Percentiles rank a stretch among this genome's conserved stretches.
Conservation (phyloP, 768 basidiomycete species). For the Mycena chlorophos region DNA sequence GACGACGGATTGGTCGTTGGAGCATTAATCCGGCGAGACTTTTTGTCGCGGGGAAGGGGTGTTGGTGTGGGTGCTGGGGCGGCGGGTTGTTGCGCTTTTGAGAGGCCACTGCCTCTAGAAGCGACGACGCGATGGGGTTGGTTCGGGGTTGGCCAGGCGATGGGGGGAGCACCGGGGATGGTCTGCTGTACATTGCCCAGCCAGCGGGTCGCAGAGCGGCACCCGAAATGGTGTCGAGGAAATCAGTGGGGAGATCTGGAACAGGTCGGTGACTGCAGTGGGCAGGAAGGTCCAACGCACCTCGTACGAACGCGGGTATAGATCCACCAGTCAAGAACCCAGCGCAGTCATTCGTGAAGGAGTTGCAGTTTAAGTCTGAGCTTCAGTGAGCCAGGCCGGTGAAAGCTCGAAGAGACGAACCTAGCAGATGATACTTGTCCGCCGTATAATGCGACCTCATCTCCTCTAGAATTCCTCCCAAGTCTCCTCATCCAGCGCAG, state of each 20-base stretch:
- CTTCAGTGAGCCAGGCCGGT: neutral
- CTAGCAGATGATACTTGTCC: constrained; percentile 91
- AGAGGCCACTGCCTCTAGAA: constrained; percentile 58
- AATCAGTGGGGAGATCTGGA: constrained; percentile 75
- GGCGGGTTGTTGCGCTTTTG: constrained; percentile 45
- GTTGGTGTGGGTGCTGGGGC: constrained; percentile 22
- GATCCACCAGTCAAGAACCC: constrained; percentile 84
- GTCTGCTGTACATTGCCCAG: constrained; percentile 80
- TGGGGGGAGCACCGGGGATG: constrained; percentile 42
- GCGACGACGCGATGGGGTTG: constrained; percentile 51
- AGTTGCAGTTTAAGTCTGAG: constrained; percentile 91
- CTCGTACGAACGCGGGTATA: constrained; percentile 81
- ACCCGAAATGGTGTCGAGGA: constrained; percentile 88
- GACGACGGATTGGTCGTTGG: constrained; percentile 72
- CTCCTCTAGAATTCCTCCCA: constrained; percentile 77
- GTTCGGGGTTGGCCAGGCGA: constrained; percentile 40
- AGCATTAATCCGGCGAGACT: constrained; percentile 66
- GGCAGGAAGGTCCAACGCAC: constrained; percentile 39
- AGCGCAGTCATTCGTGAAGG: constrained; percentile 85
- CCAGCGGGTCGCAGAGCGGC: constrained; percentile 85
- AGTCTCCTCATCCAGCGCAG: constrained; percentile 78
- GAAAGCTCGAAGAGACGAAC: constrained; percentile 39
- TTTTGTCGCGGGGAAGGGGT: constrained; percentile 40
- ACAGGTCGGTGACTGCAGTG: neutral
- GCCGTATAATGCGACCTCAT: constrained; percentile 83